Evolutionary conservation across 352 stramenopile species (phyloP).

Genomic region (Globisporangium nodosum): DNA sequence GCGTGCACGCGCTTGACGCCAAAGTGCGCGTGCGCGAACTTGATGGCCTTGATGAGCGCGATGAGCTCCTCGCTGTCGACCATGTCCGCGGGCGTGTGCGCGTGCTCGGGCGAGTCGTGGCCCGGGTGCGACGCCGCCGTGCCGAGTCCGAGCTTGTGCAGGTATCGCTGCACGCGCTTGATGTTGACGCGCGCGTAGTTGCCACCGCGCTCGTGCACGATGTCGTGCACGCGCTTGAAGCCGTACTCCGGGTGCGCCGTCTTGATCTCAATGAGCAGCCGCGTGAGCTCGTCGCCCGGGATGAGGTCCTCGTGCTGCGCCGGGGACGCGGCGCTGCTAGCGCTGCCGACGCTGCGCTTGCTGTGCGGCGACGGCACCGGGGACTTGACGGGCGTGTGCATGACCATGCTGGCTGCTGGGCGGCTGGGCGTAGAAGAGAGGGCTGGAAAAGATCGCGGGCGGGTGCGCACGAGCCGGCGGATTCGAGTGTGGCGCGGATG

Average conservation of each 20-base stretch:
- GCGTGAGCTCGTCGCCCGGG: slow-evolving; percentile 23
- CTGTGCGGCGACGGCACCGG: slow-evolving; percentile 6
- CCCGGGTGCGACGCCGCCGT: slow-evolving; percentile 6
- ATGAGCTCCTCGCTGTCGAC: slow-evolving; percentile 77
- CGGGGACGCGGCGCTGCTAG: slow-evolving; percentile 5
- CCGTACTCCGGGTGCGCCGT: slow-evolving; percentile 30
- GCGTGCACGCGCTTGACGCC: slow-evolving; percentile 81
- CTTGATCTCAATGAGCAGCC: slow-evolving; percentile 36
- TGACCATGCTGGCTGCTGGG: background rate
- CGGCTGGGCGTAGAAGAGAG: background rate
- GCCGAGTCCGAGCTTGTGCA: slow-evolving; percentile 21
- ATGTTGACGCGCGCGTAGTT: slow-evolving; percentile 26
- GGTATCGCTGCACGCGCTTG: slow-evolving; percentile 32
- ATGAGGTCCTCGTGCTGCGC: slow-evolving; percentile 13
- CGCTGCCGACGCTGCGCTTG: slow-evolving; percentile 3
- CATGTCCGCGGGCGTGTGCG: slow-evolving; percentile 16
- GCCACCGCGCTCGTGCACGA: slow-evolving; percentile 24
- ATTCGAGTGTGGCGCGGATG: background rate
- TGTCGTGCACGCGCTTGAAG: slow-evolving; percentile 28
- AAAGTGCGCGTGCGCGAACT: slow-evolving; percentile 80
- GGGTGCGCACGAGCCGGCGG: background rate
- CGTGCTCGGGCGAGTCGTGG: slow-evolving; percentile 20
- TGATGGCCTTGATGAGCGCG: slow-evolving; percentile 83
- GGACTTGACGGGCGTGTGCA: slow-evolving; percentile 10
- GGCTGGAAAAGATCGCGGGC: background rate